Conservation (phyloP, 2,329 filamentous ascomycete species). For the Aspergillus neotritici region DNA sequence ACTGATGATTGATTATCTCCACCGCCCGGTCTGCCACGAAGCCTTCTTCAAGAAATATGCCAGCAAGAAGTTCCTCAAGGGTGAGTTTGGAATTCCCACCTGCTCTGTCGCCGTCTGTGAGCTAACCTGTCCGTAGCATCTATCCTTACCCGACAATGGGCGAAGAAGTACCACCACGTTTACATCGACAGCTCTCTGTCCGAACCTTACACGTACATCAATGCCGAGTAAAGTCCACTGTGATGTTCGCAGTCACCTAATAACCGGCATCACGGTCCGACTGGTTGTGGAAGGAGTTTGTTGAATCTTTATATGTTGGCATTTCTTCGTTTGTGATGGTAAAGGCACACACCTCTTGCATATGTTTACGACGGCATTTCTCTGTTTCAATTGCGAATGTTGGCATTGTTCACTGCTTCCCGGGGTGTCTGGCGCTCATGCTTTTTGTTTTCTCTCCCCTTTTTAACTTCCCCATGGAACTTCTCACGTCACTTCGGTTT, state of each 20-base stretch:
- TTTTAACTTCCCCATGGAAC: conserved; percentile 9
- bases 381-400: conserved; percentile 30
- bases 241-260: conserved; percentile 21
- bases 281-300: conserved; percentile 23
- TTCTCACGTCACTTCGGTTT: conserved; percentile 6
- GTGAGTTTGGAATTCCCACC: conserved; percentile 49
- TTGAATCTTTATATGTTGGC: conserved; percentile 34
- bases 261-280: conserved; percentile 13
- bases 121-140: conserved; percentile 56
- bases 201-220: conserved; percentile 29
- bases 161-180: conserved; percentile 63
- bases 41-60: conserved; percentile 99
- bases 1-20: conserved; percentile 95
- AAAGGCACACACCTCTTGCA: conserved; percentile 33
- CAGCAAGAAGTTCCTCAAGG: conserved; percentile 98
- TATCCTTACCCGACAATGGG: conserved; percentile 86
- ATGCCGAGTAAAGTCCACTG: conserved; percentile 25
- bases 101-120: not conserved
- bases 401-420: conserved; percentile 31
- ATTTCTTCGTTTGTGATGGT: conserved; percentile 40
- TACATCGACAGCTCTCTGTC: conserved; percentile 32
- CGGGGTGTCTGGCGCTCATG: conserved; percentile 31
- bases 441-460: conserved; percentile 17
- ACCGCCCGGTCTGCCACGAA: conserved; percentile 82
- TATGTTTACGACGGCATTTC: conserved; percentile 36